Percentiles rank a stretch among this genome's conserved stretches.
phyloP scores from a whole-genome alignment of 2,329 filamentous ascomycete genomes.

The Didymella pomorum region DNA sequence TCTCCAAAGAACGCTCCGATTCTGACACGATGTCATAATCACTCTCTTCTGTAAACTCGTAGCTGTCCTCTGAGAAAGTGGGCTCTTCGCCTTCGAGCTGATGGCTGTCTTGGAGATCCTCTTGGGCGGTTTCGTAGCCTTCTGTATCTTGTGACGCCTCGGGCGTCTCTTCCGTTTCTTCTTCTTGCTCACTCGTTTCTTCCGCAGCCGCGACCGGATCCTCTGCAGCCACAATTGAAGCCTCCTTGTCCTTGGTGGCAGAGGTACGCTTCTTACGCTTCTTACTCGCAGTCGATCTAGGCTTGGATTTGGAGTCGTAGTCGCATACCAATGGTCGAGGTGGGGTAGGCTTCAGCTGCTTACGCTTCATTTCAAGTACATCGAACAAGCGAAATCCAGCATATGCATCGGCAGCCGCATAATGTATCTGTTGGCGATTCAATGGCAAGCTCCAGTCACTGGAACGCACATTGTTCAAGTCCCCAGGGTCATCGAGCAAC shows the following conservation, averaged over 20 bases:
- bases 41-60: conserved; percentile 16
- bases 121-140: conserved; percentile 47
- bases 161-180: conserved; percentile 27
- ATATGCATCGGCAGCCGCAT: conserved; percentile 83
- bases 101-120: conserved; percentile 38
- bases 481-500: conserved; percentile 29
- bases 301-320: conserved; percentile 55
- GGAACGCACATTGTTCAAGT: conserved; percentile 63
- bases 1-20: not conserved
- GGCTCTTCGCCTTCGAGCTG: conserved; percentile 29
- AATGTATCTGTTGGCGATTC: conserved; percentile 71
- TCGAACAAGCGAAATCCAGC: conserved; percentile 79
- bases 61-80: conserved; percentile 12
- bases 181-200: conserved; percentile 24
- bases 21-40: not conserved
- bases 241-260: conserved; percentile 17
- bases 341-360: conserved; percentile 72
- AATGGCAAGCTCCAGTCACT: conserved; percentile 77
- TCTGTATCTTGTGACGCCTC: conserved; percentile 31
- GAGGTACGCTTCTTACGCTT: conserved; percentile 22
- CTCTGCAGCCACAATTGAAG: conserved; percentile 16
- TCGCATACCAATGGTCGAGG: conserved; percentile 75
- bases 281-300: conserved; percentile 16
- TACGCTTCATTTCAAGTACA: conserved; percentile 72
- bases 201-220: conserved; percentile 25